These are phyloP conservation scores for Teratosphaeria zuluensis DNA, from an alignment of 2,329 filamentous ascomycete genomes.

Conservation along the genomic window DNA sequence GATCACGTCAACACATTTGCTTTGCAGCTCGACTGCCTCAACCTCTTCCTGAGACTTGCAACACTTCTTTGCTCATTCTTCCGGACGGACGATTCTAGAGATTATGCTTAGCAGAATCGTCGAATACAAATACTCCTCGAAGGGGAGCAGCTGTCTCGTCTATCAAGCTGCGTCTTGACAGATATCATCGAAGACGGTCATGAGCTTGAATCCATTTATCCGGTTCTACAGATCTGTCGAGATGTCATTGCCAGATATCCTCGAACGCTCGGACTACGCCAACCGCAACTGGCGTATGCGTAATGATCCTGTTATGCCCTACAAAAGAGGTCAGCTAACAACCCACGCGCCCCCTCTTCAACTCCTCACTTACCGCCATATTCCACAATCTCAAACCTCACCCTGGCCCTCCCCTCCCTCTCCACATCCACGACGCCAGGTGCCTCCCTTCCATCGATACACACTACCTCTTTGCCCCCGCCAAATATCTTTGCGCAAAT, in stretches of 20 bases:
- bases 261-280: slow-evolving; percentile 59
- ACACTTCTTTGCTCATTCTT: too few species aligned
- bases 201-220: too few species aligned
- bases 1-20: too few species aligned
- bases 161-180: too few species aligned
- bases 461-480: slow-evolving; percentile 13
- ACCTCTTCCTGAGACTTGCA: too few species aligned
- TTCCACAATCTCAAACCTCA: slow-evolving; percentile 35
- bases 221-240: too few species aligned
- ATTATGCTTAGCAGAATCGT: too few species aligned
- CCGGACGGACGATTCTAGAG: too few species aligned
- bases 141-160: too few species aligned
- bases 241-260: slow-evolving; percentile 6
- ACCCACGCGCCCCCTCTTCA: neutral
- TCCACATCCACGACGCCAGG: slow-evolving; percentile 13
- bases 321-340: neutral
- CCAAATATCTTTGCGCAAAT: slow-evolving; percentile 51
- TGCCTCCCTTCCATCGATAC: slow-evolving; percentile 23
- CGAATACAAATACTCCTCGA: too few species aligned
- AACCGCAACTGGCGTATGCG: slow-evolving; percentile 52
- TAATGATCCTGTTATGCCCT: slow-evolving; percentile 64
- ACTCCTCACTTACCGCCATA: slow-evolving; percentile 29
- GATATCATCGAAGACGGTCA: too few species aligned
- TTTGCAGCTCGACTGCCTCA: too few species aligned
- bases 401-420: slow-evolving; percentile 16